Conservation (phyloP, 129 eudicot genomes). For the Chrysanthemum lavandulifolium region DNA sequence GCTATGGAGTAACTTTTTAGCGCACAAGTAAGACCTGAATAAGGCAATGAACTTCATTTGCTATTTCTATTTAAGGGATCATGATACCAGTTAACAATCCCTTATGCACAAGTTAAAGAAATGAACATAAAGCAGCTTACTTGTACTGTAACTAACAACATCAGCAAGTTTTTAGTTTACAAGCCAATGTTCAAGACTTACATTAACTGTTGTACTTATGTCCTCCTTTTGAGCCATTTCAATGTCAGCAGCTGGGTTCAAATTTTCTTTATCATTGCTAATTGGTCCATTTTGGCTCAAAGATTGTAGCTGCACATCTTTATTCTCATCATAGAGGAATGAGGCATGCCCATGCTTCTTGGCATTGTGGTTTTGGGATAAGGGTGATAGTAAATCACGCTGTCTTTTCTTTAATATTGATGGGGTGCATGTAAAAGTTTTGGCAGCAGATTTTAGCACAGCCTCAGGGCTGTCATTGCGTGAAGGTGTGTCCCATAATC, state of each 20-base stretch:
- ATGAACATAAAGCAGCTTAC: too few relatives aligned
- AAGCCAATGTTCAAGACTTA: not conserved
- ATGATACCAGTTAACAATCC: not conserved
- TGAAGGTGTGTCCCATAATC: slow-evolving; percentile 71
- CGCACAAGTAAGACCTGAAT: too few relatives aligned
- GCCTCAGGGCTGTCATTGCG: slow-evolving; percentile 61
- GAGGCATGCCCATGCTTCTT: slow-evolving; percentile 53
- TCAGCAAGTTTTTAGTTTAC: too few relatives aligned
- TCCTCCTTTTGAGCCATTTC: slow-evolving; percentile 25
- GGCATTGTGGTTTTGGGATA: slow-evolving; percentile 61
- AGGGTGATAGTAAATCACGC: slow-evolving; percentile 69
- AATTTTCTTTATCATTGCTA: slow-evolving; percentile 59
- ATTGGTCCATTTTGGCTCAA: slow-evolving; percentile 22
- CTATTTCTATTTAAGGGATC: not conserved
- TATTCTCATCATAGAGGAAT: slow-evolving; percentile 24
- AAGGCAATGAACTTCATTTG: too few relatives aligned
- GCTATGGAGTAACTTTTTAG: too few relatives aligned
- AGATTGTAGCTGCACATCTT: slow-evolving; percentile 25
- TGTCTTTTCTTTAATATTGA: slow-evolving; percentile 78
- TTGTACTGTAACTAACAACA: too few relatives aligned
- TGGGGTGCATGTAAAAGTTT: slow-evolving; percentile 58
- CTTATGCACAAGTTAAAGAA: not conserved
- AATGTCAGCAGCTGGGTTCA: slow-evolving; percentile 20
- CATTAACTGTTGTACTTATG: slow-evolving; percentile 21
- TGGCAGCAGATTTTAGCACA: slow-evolving; percentile 69